A percentile compares a stretch with the other conserved stretches of the same genome.
phyloP scores from a whole-genome alignment of 495 filamentous ascomycete species.

The Trypethelium eluteriae region DNA sequence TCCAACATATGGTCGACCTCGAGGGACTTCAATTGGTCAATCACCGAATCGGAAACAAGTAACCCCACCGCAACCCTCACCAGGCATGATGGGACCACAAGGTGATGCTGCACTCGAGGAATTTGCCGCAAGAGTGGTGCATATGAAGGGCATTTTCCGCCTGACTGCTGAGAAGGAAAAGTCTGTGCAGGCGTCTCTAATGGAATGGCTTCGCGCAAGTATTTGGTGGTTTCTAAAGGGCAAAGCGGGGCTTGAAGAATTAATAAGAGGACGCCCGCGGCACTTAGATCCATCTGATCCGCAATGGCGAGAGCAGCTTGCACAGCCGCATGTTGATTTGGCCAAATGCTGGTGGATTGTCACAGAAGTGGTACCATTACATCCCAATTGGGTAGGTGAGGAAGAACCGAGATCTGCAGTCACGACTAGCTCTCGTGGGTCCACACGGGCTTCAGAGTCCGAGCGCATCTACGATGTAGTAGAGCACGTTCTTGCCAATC shows the following conservation, averaged over 20 bases:
- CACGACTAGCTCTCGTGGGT: conserved; percentile 26
- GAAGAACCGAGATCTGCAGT: conserved; percentile 5
- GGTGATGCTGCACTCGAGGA: conserved; percentile 58
- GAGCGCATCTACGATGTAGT: conserved; percentile 1
- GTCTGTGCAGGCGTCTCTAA: conserved; percentile 37
- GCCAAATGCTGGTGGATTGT: conserved; percentile 78
- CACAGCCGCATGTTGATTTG: conserved; percentile 55
- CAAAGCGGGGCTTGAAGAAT: conserved; percentile 60
- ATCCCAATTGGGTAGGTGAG: conserved; percentile 38
- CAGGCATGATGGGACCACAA: conserved; percentile 26
- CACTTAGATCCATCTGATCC: conserved; percentile 37
- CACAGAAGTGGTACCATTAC: conserved; percentile 44
- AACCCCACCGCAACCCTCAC: background rate
- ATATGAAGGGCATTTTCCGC: conserved; percentile 60
- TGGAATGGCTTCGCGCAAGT: conserved; percentile 61
- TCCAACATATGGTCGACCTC: background rate
- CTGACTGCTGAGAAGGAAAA: conserved; percentile 63
- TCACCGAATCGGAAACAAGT: background rate
- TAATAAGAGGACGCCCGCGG: conserved; percentile 55
- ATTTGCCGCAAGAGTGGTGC: conserved; percentile 58
- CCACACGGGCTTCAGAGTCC: conserved; percentile 27
- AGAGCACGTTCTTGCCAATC: conserved; percentile 48
- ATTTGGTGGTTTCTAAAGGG: conserved; percentile 87
- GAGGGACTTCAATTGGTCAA: background rate
- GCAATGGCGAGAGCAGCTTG: conserved; percentile 31